Base-by-base conservation (phyloP, 441 rosid species). In the Macaranga tanarius region DNA sequence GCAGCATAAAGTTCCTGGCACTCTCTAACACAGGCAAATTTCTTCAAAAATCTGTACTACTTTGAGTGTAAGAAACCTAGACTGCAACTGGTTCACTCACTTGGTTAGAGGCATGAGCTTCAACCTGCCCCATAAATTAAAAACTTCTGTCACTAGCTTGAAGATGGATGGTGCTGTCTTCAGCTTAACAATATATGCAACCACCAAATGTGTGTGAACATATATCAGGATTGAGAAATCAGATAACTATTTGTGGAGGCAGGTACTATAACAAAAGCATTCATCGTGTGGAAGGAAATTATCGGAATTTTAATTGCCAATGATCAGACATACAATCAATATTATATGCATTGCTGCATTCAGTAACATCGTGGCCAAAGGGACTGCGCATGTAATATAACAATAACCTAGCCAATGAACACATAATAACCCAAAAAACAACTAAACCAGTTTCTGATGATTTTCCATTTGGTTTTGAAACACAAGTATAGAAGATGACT, bases 61-160 rank as follows among this genome's bases (percentile, higher is more conserved):
- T 42, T 42, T 22, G 38, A 68, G 51, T 23, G 67, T 28, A 79
- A 67, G 67, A 76, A 72, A 70, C 81, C 82, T 82, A 90, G 77
- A 73, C 92, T 38, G 90, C 87, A 67, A 88, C 86, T 38, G 86
- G 88, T 83, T 88, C 89, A 75, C 85, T 83, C 80, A 74, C 84
- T 75, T 84, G 81, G 78, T 76, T 82, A 42, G 88, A 72, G 71
- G 51, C 80, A 59, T 79, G 84, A 67, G 74, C 83, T 42, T 76
- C 63, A 65, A 90, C 90, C 95, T 90, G 87, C 75, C 28, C 76
- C 73, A 75, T 58, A 69, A 68, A 81, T 56, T 74, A 72, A 80
- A 56, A 76, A 70, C 73, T 67, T 70, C 60, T 52, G 73, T 80
- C 83, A 80, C 78, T 55, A 73, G 76, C 76, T 77, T 76, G 71